These are phyloP conservation scores for Fraxinus sp. DNA, from an alignment of 305 asterid genomes.

Conservation along the genomic window DNA sequence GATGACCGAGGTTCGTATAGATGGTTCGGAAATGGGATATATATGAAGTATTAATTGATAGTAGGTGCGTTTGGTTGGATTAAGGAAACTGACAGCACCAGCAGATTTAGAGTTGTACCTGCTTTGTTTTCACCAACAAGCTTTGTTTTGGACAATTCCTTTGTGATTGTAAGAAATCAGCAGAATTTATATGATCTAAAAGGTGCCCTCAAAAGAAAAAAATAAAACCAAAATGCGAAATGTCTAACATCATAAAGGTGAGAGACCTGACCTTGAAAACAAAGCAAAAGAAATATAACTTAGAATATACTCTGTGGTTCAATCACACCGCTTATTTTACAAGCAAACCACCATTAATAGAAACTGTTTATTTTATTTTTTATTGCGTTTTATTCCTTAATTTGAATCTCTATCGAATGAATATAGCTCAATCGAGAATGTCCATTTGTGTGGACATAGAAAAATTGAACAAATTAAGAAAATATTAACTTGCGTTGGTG, in stretches of 20 bases:
- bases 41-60: constrained; percentile 21
- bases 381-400: neutral
- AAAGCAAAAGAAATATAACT: constrained; percentile 27
- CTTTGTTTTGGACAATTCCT: constrained; percentile 33
- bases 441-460: neutral
- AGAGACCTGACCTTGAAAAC: constrained; percentile 22
- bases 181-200: neutral
- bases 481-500: neutral
- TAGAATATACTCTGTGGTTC: constrained; percentile 26
- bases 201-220: neutral
- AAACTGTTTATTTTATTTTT: neutral
- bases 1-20: neutral
- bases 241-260: constrained; percentile 26
- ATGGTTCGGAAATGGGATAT: constrained; percentile 1
- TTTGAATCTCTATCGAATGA: neutral
- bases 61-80: constrained; percentile 27
- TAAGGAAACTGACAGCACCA: constrained; percentile 33
- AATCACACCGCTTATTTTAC: neutral
- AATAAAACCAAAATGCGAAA: neutral
- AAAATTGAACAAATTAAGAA: neutral
- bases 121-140: constrained; percentile 40
- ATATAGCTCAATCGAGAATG: neutral
- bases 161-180: constrained; percentile 28
- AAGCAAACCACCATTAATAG: neutral
- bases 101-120: constrained; percentile 40